phyloP scores from a whole-genome alignment of 805 yeast species.

The Hanseniaspora lachancei region DNA sequence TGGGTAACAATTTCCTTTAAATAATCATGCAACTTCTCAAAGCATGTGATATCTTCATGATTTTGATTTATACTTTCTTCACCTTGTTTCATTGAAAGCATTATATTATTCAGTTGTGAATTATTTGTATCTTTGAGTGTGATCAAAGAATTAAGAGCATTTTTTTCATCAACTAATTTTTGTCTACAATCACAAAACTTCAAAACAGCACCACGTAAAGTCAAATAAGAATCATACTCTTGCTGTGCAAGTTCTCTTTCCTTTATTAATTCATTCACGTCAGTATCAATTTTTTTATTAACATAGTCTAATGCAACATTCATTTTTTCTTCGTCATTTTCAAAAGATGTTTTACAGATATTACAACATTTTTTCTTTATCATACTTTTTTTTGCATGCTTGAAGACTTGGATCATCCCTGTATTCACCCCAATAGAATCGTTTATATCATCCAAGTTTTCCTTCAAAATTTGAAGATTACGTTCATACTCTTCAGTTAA shows the following conservation, averaged over 20 bases:
- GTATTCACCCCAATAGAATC: constrained; percentile 56
- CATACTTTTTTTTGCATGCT: constrained; percentile 55
- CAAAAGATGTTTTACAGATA: constrained; percentile 57
- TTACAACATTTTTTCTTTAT: constrained; percentile 46
- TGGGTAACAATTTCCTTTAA: constrained; percentile 21
- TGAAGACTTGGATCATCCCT: constrained; percentile 57
- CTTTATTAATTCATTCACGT: constrained; percentile 15
- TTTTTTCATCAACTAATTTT: not conserved
- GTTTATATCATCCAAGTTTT: constrained; percentile 28
- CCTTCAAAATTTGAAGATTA: constrained; percentile 38
- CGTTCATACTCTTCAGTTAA: not conserved
- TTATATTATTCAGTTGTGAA: not conserved
- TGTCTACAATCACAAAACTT: constrained; percentile 14
- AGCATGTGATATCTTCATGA: constrained; percentile 11
- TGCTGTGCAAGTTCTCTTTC: constrained; percentile 23
- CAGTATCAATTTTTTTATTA: constrained; percentile 9
- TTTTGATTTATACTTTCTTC: not conserved
- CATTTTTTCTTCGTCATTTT: not conserved
- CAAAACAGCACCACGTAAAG: constrained; percentile 4
- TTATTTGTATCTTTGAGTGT: not conserved
- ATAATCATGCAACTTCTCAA: constrained; percentile 26
- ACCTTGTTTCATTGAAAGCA: constrained; percentile 14
- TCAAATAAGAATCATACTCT: constrained; percentile 17
- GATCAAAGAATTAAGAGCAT: not conserved
- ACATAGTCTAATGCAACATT: constrained; percentile 2